A percentile compares a stretch with the other conserved stretches of the same genome.
Conservation (phyloP, 192 early-diverging fungal species). For the Rhizophagus clarus region DNA sequence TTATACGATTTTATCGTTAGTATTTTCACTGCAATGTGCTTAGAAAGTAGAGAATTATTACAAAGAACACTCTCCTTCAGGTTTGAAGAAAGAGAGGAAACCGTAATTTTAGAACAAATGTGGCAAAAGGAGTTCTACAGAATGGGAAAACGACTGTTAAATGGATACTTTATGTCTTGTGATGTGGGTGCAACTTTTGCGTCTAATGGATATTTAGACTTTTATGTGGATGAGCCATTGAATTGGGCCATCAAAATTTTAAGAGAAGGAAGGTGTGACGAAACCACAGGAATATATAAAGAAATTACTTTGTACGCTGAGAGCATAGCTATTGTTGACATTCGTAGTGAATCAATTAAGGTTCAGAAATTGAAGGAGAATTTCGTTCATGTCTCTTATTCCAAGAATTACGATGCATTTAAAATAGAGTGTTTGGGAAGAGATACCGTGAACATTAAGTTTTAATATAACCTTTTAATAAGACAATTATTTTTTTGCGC, state of each 20-base stretch:
- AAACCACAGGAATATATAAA: neutral
- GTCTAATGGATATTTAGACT: neutral
- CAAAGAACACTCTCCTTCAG: neutral
- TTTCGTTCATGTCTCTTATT: conserved; percentile 1
- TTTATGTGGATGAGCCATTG: conserved; percentile 9
- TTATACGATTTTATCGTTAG: neutral
- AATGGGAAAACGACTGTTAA: no score
- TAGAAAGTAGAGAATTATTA: conserved; percentile 15
- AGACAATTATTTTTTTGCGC: no score
- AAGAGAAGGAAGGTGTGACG: neutral
- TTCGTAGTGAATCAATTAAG: conserved; percentile 20
- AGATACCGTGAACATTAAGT: neutral
- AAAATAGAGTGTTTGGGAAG: conserved; percentile 16
- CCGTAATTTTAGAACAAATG: conserved; percentile 3
- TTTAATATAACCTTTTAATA: no score
- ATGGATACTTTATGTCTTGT: no score
- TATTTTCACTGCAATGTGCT: neutral
- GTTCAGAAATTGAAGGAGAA: conserved; percentile 17
- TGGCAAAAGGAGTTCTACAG: no score
- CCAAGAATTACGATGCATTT: conserved; percentile 10
- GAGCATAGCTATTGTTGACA: conserved; percentile 25
- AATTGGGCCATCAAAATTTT: conserved; percentile 6
- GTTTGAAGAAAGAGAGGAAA: neutral
- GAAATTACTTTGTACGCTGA: neutral
- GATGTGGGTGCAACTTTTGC: no score